Conservation (phyloP, 768 basidiomycete species). For the Xerocomellus chrysenteron region DNA sequence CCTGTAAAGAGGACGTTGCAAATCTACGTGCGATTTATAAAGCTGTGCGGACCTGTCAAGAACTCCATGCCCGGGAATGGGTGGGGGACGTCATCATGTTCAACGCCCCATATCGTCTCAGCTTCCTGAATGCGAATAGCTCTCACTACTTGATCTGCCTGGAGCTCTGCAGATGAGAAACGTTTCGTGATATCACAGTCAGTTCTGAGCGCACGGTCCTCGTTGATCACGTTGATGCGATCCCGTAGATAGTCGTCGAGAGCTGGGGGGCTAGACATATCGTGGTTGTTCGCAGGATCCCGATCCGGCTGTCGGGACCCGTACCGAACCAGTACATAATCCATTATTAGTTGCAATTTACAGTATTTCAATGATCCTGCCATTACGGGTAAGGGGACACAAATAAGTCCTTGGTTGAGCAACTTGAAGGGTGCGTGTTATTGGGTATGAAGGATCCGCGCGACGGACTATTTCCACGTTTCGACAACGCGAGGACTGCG, state of each 20-base stretch:
- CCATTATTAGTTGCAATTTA: neutral
- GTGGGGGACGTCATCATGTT: conserved; percentile 38
- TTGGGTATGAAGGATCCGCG: neutral
- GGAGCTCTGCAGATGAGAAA: conserved; percentile 40
- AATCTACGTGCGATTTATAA: too few relatives aligned
- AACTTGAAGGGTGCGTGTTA: neutral
- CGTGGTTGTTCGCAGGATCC: neutral
- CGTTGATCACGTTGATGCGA: conserved; percentile 31
- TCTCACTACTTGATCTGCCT: conserved; percentile 48
- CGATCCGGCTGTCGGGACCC: neutral
- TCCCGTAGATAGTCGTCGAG: conserved; percentile 11
- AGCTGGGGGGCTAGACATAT: conserved; percentile 6
- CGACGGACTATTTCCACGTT: neutral
- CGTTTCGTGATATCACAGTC: conserved; percentile 35
- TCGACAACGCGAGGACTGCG: too few relatives aligned
- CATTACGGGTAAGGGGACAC: neutral
- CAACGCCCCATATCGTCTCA: too few relatives aligned
- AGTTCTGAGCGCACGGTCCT: conserved; percentile 50
- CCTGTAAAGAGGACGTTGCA: too few relatives aligned
- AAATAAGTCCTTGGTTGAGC: neutral
- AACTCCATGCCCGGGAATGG: conserved; percentile 75
- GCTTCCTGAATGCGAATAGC: conserved; percentile 41
- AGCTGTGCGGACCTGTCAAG: conserved; percentile 43
- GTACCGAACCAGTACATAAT: neutral
- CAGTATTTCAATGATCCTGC: neutral